Percentiles rank a stretch among this genome's conserved stretches.
These are phyloP conservation scores for Rutidosis leptorrhynchoides DNA, from an alignment of 129 eudicot genomes.

Conservation along the genomic window DNA sequence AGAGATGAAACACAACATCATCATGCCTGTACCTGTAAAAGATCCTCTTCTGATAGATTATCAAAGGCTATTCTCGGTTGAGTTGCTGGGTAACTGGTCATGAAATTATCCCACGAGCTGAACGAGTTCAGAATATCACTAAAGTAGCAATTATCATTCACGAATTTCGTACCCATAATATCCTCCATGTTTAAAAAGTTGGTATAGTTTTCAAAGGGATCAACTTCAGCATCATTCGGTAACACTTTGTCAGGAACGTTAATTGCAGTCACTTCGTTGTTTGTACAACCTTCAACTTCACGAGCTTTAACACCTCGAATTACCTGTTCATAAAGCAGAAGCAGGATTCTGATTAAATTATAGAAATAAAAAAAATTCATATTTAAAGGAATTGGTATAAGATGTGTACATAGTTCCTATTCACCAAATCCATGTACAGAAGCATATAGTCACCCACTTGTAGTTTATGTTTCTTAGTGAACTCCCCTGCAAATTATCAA, in stretches of 20 bases:
- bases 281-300: slow-evolving; percentile 20
- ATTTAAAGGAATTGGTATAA: not conserved
- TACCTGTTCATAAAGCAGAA: slow-evolving; percentile 34
- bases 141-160: slow-evolving; percentile 44
- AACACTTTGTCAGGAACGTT: slow-evolving; percentile 17
- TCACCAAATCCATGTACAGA: slow-evolving; percentile 46
- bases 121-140: slow-evolving; percentile 37
- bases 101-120: slow-evolving; percentile 43
- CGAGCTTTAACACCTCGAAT: slow-evolving; percentile 48
- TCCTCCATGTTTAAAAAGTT: slow-evolving; percentile 26
- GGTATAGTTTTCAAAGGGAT: not conserved
- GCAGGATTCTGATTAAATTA: not conserved
- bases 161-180: slow-evolving; percentile 18
- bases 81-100: slow-evolving; percentile 35
- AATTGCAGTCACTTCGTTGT: slow-evolving; percentile 2
- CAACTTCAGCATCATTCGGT: slow-evolving; percentile 6
- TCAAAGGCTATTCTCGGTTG: slow-evolving; percentile 41
- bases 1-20: not conserved
- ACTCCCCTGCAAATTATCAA: slow-evolving; percentile 50
- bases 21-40: slow-evolving; percentile 22
- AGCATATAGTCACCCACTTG: slow-evolving; percentile 56
- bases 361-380: not conserved
- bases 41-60: slow-evolving; percentile 43
- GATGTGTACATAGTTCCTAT: slow-evolving; percentile 50
- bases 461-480: slow-evolving; percentile 50